Conservation (phyloP, 176 grass and related monocot species). For the Zoysia japonica region DNA sequence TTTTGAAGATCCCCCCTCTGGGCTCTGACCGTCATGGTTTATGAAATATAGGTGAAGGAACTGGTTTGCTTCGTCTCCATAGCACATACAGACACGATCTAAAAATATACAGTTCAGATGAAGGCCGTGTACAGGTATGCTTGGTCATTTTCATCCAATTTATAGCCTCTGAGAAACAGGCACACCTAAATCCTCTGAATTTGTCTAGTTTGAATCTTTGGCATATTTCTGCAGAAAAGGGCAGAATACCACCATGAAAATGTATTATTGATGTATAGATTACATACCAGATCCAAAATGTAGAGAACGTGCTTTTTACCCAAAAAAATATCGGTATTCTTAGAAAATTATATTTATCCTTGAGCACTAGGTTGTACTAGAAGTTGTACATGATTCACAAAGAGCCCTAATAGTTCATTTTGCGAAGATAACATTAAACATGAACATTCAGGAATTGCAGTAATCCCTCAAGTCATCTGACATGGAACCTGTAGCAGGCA, state of each 20-base stretch:
- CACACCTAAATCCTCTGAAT: conserved; percentile 4
- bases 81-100: conserved; percentile 99
- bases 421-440: no score
- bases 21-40: conserved; percentile 7
- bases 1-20: neutral
- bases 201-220: conserved; percentile 8
- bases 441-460: no score
- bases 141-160: neutral
- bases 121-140: conserved; percentile 94
- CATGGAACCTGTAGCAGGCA: no score
- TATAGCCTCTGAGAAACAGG: neutral
- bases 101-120: conserved; percentile 99
- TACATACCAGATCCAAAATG: no score
- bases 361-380: no score
- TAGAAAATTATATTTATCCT: no score
- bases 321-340: no score
- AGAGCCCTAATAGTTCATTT: no score
- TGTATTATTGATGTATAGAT: neutral
- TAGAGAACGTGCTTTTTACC: no score
- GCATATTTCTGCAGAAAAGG: neutral
- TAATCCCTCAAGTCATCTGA: no score
- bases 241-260: neutral
- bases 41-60: conserved; percentile 80
- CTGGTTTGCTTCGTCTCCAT: conserved; percentile 99
- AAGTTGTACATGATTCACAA: no score